A percentile compares a stretch with the other conserved stretches of the same genome.
phyloP scores from a whole-genome alignment of 306 rosid species.

The Hippophae tibetana region DNA sequence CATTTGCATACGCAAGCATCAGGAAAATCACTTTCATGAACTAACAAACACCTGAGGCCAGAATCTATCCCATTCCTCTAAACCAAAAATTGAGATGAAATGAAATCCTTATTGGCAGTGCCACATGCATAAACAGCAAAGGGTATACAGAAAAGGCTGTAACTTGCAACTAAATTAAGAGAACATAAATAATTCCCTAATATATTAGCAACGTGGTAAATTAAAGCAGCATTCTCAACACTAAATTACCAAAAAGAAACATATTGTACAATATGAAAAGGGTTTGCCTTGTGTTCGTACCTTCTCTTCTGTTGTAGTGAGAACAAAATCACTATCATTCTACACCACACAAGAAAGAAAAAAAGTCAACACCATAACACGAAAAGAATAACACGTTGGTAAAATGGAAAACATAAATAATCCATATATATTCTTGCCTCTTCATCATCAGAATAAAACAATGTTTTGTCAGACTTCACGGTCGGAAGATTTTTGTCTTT shows the following conservation, averaged over 20 bases:
- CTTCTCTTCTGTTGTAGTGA: slow-evolving; percentile 67
- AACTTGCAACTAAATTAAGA: too few relatives aligned
- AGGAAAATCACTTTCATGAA: too few relatives aligned
- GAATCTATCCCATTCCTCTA: too few relatives aligned
- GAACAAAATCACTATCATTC: slow-evolving; percentile 88
- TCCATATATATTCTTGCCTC: slow-evolving; percentile 33
- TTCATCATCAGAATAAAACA: slow-evolving; percentile 70
- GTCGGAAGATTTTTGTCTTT: slow-evolving; percentile 32
- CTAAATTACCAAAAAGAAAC: neutral
- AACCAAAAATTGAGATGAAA: too few relatives aligned
- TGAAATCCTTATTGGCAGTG: too few relatives aligned
- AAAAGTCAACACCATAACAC: slow-evolving; percentile 18
- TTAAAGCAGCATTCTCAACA: neutral
- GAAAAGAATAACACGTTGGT: neutral
- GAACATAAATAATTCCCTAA: too few relatives aligned
- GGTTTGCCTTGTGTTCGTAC: slow-evolving; percentile 24
- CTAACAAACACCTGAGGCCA: too few relatives aligned
- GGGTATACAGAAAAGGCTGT: too few relatives aligned
- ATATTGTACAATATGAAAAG: slow-evolving; percentile 4
- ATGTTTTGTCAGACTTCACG: slow-evolving; percentile 27
- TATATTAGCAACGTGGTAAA: neutral
- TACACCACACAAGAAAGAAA: slow-evolving; percentile 23
- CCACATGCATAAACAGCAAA: too few relatives aligned
- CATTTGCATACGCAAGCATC: too few relatives aligned
- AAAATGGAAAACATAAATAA: neutral